Percentiles rank a stretch among this genome's conserved stretches.
Evolutionary conservation across 2,329 filamentous ascomycete species (phyloP).

Genomic region (Fusarium tanahbumbuense): DNA sequence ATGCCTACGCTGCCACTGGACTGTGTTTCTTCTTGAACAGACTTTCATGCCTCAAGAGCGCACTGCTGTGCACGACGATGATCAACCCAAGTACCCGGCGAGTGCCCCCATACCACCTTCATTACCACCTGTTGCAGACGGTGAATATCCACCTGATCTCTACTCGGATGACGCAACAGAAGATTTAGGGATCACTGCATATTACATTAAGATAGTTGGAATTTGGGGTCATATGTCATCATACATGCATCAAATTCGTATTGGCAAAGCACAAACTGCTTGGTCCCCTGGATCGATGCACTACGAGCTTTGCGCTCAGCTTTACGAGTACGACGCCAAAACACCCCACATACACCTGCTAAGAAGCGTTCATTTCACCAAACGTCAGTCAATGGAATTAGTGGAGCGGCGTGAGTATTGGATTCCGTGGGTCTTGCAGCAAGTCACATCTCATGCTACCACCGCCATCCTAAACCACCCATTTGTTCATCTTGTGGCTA

Average conservation of each 20-base stretch:
- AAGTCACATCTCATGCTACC: neutral
- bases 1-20: neutral
- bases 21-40: conserved; percentile 9
- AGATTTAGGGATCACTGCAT: conserved; percentile 12
- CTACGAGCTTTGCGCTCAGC: conserved; percentile 1
- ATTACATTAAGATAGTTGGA: neutral
- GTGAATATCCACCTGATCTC: conserved; percentile 4
- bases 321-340: conserved; percentile 6
- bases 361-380: neutral
- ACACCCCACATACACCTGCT: conserved; percentile 7
- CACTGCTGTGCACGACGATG: neutral
- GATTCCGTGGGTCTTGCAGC: conserved; percentile 11
- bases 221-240: conserved; percentile 16
- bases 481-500: conserved; percentile 13
- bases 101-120: conserved; percentile 5
- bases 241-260: conserved; percentile 8
- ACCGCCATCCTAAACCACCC: conserved; percentile 7
- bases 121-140: neutral
- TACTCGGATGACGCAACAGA: conserved; percentile 7
- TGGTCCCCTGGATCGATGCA: conserved; percentile 12
- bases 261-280: neutral
- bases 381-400: neutral
- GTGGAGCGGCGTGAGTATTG: conserved; percentile 5
- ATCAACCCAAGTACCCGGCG: neutral
- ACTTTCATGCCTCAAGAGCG: conserved; percentile 18